These are phyloP conservation scores for Tympanopsis confertula DNA, from an alignment of 2,329 filamentous ascomycete species.

Conservation along the genomic window DNA sequence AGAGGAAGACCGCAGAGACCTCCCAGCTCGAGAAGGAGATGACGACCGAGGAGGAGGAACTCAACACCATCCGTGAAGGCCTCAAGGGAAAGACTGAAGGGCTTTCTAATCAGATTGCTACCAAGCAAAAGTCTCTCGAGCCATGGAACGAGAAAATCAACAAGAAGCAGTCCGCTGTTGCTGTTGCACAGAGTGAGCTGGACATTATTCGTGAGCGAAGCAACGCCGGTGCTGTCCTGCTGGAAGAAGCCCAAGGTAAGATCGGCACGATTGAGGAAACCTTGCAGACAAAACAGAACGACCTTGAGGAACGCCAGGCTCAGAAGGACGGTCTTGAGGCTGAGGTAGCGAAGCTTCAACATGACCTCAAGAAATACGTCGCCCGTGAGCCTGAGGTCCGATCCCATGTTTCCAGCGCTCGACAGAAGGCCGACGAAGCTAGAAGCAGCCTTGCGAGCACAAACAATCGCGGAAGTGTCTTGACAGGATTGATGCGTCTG, in stretches of 20 bases:
- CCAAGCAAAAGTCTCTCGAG: constrained; percentile 86
- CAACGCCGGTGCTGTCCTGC: constrained; percentile 72
- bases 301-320: constrained; percentile 65
- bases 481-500: constrained; percentile 83
- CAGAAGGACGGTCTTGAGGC: constrained; percentile 64
- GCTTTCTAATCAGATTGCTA: constrained; percentile 82
- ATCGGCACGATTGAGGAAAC: constrained; percentile 61
- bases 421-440: constrained; percentile 93
- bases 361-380: constrained; percentile 61
- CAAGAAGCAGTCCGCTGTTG: constrained; percentile 85
- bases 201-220: constrained; percentile 83
- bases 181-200: constrained; percentile 87
- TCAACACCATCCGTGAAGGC: constrained; percentile 70
- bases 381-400: constrained; percentile 73
- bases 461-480: constrained; percentile 84
- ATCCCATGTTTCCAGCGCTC: constrained; percentile 72
- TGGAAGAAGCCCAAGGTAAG: constrained; percentile 75
- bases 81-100: constrained; percentile 93
- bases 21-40: constrained; percentile 65
- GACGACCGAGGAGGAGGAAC: constrained; percentile 68
- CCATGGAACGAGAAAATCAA: constrained; percentile 97
- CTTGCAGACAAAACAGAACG: constrained; percentile 57
- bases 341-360: constrained; percentile 60
- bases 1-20: constrained; percentile 65
- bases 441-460: constrained; percentile 79